A percentile compares a stretch with the other conserved stretches of the same genome.
Conservation (phyloP, 139 green algal species). For the Yamagishiella unicocca region DNA sequence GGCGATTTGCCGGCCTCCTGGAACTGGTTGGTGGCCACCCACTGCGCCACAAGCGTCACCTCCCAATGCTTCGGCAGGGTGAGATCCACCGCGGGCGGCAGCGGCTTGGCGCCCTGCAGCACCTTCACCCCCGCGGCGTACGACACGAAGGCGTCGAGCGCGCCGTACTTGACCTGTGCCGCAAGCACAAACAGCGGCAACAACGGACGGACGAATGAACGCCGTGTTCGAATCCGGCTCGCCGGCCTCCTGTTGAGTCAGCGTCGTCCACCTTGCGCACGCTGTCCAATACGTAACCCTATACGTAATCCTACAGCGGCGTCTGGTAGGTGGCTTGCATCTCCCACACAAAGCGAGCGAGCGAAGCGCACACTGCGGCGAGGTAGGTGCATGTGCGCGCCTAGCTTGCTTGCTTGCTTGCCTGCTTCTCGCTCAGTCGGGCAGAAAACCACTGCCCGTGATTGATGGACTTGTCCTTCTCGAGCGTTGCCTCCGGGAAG, state of each 20-base stretch:
- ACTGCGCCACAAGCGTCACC: constrained; percentile 9
- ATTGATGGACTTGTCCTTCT: constrained; percentile 34
- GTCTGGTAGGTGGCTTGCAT: too few species aligned
- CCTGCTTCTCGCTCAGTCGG: background rate
- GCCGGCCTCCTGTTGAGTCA: too few species aligned
- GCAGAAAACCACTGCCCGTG: constrained; percentile 11
- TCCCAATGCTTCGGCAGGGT: background rate
- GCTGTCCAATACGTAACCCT: too few species aligned
- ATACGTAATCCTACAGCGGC: too few species aligned
- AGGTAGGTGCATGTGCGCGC: too few species aligned
- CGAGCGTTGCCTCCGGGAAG: background rate
- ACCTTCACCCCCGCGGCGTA: constrained; percentile 22
- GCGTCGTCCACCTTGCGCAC: too few species aligned
- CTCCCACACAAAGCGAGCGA: too few species aligned
- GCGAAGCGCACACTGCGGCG: too few species aligned
- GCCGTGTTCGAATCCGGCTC: too few species aligned
- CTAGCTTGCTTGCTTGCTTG: too few species aligned
- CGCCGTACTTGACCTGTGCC: constrained; percentile 30
- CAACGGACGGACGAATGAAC: too few species aligned
- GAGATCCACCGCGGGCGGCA: background rate
- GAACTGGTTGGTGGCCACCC: background rate
- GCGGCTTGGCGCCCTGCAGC: background rate
- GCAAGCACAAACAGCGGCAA: background rate
- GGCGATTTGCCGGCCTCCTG: background rate
- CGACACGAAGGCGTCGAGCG: constrained; percentile 48